These are phyloP conservation scores for Amauroascus verrucosus DNA, from an alignment of 2,329 filamentous ascomycete genomes.

Conservation along the genomic window DNA sequence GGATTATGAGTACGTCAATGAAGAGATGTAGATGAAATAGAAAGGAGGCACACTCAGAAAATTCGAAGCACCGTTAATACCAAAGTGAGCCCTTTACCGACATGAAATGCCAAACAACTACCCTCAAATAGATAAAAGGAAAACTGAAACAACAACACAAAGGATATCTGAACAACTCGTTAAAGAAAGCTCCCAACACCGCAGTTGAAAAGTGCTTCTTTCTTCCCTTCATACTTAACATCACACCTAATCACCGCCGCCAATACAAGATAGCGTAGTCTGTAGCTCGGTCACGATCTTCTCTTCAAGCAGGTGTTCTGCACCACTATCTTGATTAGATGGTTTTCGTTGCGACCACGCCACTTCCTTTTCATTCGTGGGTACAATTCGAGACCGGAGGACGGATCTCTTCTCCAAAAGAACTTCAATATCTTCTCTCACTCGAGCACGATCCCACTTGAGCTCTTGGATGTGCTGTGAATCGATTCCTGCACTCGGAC, in stretches of 20 bases:
- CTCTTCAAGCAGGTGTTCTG: constrained; percentile 61
- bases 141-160: neutral
- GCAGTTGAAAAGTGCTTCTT: neutral
- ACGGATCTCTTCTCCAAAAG: constrained; percentile 61
- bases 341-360: constrained; percentile 45
- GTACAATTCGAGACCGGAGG: constrained; percentile 61
- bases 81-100: neutral
- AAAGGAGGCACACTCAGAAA: too few species aligned
- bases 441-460: constrained; percentile 59
- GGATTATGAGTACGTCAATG: too few species aligned
- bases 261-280: constrained; percentile 39
- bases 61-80: too few species aligned
- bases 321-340: constrained; percentile 32
- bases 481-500: constrained; percentile 51
- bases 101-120: neutral
- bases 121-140: neutral
- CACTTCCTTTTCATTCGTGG: constrained; percentile 61
- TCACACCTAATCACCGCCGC: constrained; percentile 20
- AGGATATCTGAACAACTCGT: neutral
- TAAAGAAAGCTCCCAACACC: constrained; percentile 3
- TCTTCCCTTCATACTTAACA: neutral
- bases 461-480: constrained; percentile 57
- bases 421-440: constrained; percentile 75
- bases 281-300: constrained; percentile 62
- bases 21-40: too few species aligned